Percentiles rank a stretch among this genome's conserved stretches.
Evolutionary conservation across 495 filamentous ascomycete species (phyloP).

Genomic region (Tuber indicum): DNA sequence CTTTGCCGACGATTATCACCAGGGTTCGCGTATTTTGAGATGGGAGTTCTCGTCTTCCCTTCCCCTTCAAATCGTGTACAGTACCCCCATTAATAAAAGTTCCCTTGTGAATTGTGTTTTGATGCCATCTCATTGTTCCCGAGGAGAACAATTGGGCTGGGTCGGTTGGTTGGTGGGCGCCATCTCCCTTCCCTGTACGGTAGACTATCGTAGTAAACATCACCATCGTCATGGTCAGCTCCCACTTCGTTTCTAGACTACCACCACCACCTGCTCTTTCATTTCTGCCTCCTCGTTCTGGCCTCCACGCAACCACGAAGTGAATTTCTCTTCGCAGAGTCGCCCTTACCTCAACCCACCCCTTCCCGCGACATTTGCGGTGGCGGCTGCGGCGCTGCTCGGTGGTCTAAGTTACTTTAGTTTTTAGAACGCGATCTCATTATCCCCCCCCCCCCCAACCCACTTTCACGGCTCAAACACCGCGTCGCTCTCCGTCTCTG

Average conservation of each 20-base stretch:
- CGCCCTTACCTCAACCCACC: neutral
- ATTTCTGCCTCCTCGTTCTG: neutral
- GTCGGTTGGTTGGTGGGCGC: neutral
- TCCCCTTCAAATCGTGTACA: neutral
- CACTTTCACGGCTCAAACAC: neutral
- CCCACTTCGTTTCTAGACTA: neutral
- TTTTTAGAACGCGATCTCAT: neutral
- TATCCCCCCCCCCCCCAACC: neutral
- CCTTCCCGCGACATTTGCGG: neutral
- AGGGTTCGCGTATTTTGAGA: neutral
- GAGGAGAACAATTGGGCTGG: neutral
- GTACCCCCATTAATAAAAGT: neutral
- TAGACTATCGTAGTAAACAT: neutral
- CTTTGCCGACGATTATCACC: neutral
- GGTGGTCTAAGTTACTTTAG: neutral
- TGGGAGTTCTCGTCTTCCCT: neutral
- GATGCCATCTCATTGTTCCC: neutral
- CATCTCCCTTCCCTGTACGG: neutral
- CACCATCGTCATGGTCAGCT: constrained; percentile 2
- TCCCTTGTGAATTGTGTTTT: neutral
- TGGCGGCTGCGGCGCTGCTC: neutral
- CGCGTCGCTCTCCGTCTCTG: neutral
- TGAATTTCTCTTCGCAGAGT: neutral
- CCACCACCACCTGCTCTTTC: neutral
- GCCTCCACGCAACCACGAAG: neutral